Percentiles rank a stretch among this genome's conserved stretches.
Evolutionary conservation across 2,329 filamentous ascomycete species (phyloP).

Genomic region (Monilinia fructigena): DNA sequence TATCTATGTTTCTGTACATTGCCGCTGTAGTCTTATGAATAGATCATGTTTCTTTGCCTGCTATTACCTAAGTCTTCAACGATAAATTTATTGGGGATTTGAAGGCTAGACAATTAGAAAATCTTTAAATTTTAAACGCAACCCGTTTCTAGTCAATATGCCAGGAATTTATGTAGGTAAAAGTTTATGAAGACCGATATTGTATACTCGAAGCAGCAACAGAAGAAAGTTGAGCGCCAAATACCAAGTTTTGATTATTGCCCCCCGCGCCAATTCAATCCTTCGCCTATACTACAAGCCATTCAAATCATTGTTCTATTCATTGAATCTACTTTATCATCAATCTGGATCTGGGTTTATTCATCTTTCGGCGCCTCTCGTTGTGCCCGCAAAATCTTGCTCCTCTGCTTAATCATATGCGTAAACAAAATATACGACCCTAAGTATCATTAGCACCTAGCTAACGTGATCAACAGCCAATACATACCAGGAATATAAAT

Average conservation of each 20-base stretch:
- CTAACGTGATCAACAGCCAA: neutral
- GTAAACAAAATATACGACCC: slow-evolving; percentile 78
- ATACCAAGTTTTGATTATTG: neutral
- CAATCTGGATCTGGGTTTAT: slow-evolving; percentile 19
- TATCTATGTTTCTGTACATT: slow-evolving; percentile 35
- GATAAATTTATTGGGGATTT: neutral
- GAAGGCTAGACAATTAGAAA: neutral
- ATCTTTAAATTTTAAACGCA: neutral
- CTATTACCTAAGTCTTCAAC: neutral
- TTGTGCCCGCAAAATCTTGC: slow-evolving; percentile 70
- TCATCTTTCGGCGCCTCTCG: slow-evolving; percentile 43
- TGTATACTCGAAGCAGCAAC: neutral
- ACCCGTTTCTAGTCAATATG: neutral
- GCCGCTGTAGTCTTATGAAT: slow-evolving; percentile 37
- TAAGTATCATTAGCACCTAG: slow-evolving; percentile 29
- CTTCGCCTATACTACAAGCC: neutral
- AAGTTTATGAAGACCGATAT: neutral
- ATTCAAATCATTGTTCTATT: neutral
- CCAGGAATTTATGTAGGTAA: neutral
- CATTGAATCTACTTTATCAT: neutral
- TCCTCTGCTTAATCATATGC: slow-evolving; percentile 90
- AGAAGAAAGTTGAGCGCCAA: neutral
- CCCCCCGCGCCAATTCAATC: neutral
- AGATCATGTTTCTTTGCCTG: slow-evolving; percentile 31
- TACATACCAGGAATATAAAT: slow-evolving; percentile 77